Base-by-base conservation (phyloP, 495 filamentous ascomycete species). In the Talaromyces liani region DNA sequence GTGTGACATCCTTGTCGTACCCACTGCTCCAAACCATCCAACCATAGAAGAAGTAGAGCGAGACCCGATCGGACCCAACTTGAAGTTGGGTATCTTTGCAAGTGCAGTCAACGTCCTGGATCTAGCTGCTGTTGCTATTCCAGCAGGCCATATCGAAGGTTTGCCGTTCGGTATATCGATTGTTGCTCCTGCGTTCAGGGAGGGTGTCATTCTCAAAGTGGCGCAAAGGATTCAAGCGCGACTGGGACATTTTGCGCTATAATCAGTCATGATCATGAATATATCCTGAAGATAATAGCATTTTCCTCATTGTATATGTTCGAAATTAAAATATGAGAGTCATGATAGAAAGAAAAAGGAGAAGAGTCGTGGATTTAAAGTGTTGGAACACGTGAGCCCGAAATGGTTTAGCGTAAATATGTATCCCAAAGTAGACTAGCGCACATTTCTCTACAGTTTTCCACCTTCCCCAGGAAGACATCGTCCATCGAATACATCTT, bases 41-140 rank as follows among this genome's bases (percentile, higher is more conserved):
- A 86, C 79, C 3, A 79, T 87, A 6, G 69, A 77, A 55, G 79
- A 86, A 66, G 83, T 88, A 67, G 67, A 77, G 24, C 75, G 69
- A 5, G 80, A 87, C 62, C 85, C 85, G 2, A 69, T 88, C 31
- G 65, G 27, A 29, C 70, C 79, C 61, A 88, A 88, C 65, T 78
- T 79, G 2, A 69, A 77, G 25, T 66, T 87, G 9, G 85, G 86
- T 6, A 78, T 76, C 12, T 88, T 87, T 64, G 83, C 85, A 6
- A 85, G 88, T 70, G 83, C 75, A 53, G 86, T 75, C 4, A 88
- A 88, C 65, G 85, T 88, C 47, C 71, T 88, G 1, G 86, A 88
- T 73, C 65, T 88, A 47, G 86, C 84, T 70, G 86, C 75, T 5
- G 72, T 84, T 45, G 80, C 80, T 51, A 76, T 88, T 16, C 81